Conservation (phyloP, 1,284 basidiomycete genomes). For the Fomitopsis schrenkii region DNA sequence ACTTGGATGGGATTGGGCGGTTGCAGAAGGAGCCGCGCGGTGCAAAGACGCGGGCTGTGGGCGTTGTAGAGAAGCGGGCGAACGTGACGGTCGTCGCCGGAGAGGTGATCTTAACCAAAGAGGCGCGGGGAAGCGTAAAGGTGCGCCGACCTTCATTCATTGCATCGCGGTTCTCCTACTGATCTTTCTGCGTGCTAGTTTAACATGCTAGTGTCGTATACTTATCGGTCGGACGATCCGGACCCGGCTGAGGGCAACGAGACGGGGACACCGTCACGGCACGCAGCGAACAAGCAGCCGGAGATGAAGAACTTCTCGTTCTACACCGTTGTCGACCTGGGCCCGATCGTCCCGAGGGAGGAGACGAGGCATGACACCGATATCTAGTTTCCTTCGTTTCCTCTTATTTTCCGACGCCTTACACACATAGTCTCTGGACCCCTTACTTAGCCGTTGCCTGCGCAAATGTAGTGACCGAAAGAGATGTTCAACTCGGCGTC, state of each 20-base stretch:
- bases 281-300: slow-evolving; percentile 38
- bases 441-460: too few species aligned
- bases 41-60: slow-evolving; percentile 59
- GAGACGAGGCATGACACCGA: slow-evolving; percentile 28
- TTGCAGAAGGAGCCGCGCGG: slow-evolving; percentile 40
- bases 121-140: slow-evolving; percentile 70
- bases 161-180: slow-evolving; percentile 13
- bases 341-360: slow-evolving; percentile 60
- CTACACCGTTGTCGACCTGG: slow-evolving; percentile 78
- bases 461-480: too few species aligned
- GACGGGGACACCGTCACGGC: slow-evolving; percentile 42
- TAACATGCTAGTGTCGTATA: slow-evolving; percentile 89
- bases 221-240: slow-evolving; percentile 85
- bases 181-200: slow-evolving; percentile 48
- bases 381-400: background rate
- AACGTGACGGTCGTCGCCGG: slow-evolving; percentile 85
- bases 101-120: slow-evolving; percentile 75
- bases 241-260: slow-evolving; percentile 55
- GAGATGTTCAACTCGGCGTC: too few species aligned
- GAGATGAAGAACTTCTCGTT: slow-evolving; percentile 86
- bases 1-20: slow-evolving; percentile 32
- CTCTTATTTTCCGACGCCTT: background rate
- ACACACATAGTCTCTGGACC: too few species aligned
- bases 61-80: slow-evolving; percentile 79
- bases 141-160: slow-evolving; percentile 36